Percentiles rank a stretch among this genome's conserved stretches.
These are phyloP conservation scores for Botryosphaeria dothidea DNA, from an alignment of 2,329 filamentous ascomycete genomes.

Conservation along the genomic window DNA sequence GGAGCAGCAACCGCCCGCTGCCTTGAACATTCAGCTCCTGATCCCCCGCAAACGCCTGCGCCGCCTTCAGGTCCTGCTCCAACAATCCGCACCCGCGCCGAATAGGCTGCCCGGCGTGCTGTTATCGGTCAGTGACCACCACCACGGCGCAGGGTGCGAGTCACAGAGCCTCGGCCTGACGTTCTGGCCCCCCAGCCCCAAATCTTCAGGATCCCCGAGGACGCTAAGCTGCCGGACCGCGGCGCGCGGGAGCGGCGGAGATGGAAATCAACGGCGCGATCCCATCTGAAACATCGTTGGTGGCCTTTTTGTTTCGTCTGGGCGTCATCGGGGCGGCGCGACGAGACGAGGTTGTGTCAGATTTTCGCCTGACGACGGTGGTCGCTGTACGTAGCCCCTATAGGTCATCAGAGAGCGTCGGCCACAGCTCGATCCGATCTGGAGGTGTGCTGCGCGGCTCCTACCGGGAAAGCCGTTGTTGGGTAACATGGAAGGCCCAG, in stretches of 20 bases:
- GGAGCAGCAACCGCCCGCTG: constrained; percentile 2
- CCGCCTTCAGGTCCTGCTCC: neutral
- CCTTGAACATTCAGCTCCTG: neutral
- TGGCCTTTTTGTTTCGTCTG: neutral
- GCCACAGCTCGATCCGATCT: neutral
- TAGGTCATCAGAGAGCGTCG: neutral
- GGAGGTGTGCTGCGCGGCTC: neutral
- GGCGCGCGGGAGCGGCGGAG: neutral
- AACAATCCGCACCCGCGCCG: neutral
- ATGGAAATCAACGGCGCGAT: neutral
- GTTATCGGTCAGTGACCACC: neutral
- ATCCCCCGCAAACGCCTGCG: neutral
- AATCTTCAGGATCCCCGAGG: neutral
- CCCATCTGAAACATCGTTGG: neutral
- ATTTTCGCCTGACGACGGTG: neutral
- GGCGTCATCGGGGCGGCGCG: neutral
- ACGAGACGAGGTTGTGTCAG: neutral
- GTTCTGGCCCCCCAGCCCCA: neutral
- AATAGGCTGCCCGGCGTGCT: neutral
- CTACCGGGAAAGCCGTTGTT: neutral
- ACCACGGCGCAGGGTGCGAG: neutral
- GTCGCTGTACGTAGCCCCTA: neutral
- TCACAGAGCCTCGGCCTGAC: neutral
- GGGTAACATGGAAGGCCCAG: neutral
- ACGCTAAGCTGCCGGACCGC: neutral